These are phyloP conservation scores for Trapa incisa DNA, from an alignment of 345 rosid genomes.

Conservation along the genomic window DNA sequence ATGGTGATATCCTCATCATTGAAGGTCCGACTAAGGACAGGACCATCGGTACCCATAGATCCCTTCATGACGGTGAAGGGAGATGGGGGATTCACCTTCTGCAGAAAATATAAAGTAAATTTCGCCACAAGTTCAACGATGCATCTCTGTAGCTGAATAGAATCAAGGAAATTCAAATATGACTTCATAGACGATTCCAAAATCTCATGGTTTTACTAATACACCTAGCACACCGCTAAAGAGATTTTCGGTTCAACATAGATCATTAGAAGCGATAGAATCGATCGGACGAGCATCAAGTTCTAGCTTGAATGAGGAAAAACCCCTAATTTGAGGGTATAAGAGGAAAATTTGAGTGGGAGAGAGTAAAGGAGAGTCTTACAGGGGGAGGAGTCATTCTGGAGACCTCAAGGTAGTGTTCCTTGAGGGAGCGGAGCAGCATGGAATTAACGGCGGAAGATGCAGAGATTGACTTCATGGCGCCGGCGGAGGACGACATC, in stretches of 20 bases:
- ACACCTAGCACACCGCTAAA: neutral
- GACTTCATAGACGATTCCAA: neutral
- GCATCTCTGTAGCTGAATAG: neutral
- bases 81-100: slow-evolving; percentile 82
- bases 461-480: slow-evolving; percentile 12
- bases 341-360: neutral
- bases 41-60: slow-evolving; percentile 52
- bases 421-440: slow-evolving; percentile 80
- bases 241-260: neutral
- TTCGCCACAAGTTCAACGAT: neutral
- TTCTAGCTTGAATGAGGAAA: neutral
- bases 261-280: neutral
- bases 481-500: slow-evolving; percentile 13
- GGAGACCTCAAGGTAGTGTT: slow-evolving; percentile 78
- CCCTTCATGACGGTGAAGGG: slow-evolving; percentile 55
- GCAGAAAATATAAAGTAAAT: slow-evolving; percentile 5
- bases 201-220: neutral
- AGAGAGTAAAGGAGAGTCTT: slow-evolving; percentile 5
- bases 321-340: slow-evolving; percentile 4
- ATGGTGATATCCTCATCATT: slow-evolving; percentile 63
- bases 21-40: slow-evolving; percentile 50
- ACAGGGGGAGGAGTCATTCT: slow-evolving; percentile 95
- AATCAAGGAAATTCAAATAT: neutral
- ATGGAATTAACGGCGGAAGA: slow-evolving; percentile 58
- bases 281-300: neutral